Evolutionary conservation across 108 stramenopile genomes (phyloP).

Genomic region (Cylindrotheca closterium): DNA sequence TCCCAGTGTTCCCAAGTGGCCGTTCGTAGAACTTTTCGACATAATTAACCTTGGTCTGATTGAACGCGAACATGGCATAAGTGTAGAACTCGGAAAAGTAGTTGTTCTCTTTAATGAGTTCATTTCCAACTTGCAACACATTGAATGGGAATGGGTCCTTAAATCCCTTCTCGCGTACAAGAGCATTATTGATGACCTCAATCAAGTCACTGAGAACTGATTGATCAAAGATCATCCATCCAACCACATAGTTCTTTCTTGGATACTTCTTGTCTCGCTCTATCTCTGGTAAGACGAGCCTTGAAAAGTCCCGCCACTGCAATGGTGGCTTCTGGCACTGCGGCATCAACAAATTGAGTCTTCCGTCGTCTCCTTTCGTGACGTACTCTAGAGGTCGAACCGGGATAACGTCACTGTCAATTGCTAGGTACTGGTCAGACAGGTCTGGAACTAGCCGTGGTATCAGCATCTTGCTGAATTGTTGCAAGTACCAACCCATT

Average conservation of each 20-base stretch:
- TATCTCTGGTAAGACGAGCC: too few species aligned
- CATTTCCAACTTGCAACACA: conserved; percentile 16
- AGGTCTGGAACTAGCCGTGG: conserved; percentile 9
- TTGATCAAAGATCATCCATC: conserved; percentile 19
- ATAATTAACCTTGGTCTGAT: not conserved
- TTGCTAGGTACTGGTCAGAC: conserved; percentile 10
- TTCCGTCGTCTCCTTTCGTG: not conserved
- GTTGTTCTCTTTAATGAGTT: conserved; percentile 11
- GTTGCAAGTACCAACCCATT: too few species aligned
- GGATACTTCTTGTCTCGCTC: conserved; percentile 13
- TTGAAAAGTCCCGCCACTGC: conserved; percentile 17
- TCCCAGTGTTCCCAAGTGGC: conserved; percentile 11
- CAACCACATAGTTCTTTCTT: conserved; percentile 11
- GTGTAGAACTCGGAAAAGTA: conserved; percentile 18
- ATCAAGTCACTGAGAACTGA: conserved; percentile 13
- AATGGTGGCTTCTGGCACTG: conserved; percentile 10
- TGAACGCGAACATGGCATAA: conserved; percentile 10
- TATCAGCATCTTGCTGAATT: conserved; percentile 16
- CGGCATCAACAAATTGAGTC: conserved; percentile 6
- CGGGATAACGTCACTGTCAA: conserved; percentile 11
- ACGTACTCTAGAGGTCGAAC: conserved; percentile 7
- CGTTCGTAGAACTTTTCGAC: too few species aligned
- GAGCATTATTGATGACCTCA: conserved; percentile 2
- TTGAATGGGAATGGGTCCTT: conserved; percentile 14
- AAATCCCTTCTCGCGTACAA: not conserved